Evolutionary conservation across 2,329 filamentous ascomycete species (phyloP).

Genomic region (Lasiodiplodia sp.): DNA sequence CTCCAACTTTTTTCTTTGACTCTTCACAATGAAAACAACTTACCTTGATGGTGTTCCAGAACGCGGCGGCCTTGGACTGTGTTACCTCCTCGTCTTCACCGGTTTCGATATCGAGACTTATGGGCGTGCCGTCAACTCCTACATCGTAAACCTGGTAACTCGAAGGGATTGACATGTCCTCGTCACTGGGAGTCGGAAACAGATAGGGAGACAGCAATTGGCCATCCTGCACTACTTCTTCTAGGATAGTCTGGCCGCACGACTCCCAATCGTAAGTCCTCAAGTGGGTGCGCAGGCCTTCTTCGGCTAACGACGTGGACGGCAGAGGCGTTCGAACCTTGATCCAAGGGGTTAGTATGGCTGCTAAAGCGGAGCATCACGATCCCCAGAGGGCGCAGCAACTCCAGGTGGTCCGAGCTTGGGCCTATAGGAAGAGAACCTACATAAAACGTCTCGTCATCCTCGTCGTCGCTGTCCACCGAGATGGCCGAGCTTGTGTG

Average conservation of each 20-base stretch:
- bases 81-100: conserved; percentile 38
- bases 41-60: conserved; percentile 44
- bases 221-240: conserved; percentile 53
- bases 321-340: conserved; percentile 49
- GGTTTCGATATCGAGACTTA: conserved; percentile 45
- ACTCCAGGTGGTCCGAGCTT: conserved; percentile 22
- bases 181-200: conserved; percentile 53
- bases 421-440: conserved; percentile 16
- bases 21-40: not conserved
- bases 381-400: conserved; percentile 19
- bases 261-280: conserved; percentile 52
- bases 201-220: conserved; percentile 54
- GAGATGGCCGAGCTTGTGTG: conserved; percentile 43
- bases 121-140: conserved; percentile 53
- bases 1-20: not conserved
- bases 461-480: conserved; percentile 45
- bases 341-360: conserved; percentile 24
- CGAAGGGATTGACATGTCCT: conserved; percentile 52
- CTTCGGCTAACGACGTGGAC: conserved; percentile 50
- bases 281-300: conserved; percentile 55
- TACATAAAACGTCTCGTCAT: conserved; percentile 43
- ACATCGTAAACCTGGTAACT: conserved; percentile 67
- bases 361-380: conserved; percentile 19
- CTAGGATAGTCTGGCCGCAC: conserved; percentile 50
- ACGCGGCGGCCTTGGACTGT: conserved; percentile 41